Evolutionary conservation across 768 basidiomycete genomes (phyloP), one percentile per base, ranked within the genome.

Genomic region (Termitomyces sp.): DNA sequence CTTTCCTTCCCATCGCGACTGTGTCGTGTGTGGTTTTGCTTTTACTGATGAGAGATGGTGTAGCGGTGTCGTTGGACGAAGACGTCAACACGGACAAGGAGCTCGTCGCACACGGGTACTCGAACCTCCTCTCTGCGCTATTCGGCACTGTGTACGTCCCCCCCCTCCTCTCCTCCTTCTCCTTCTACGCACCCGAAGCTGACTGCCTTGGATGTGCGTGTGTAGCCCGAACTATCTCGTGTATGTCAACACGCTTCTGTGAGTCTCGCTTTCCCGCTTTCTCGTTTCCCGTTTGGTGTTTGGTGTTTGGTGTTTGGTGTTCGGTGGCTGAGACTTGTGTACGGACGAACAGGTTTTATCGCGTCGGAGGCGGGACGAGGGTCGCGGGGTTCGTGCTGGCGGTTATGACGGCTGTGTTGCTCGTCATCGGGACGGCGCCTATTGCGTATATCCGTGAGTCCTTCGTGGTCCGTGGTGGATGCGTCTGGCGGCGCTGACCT

Each of bases 11-110:
- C n/a, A n/a, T n/a, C n/a, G n/a, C n/a, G n/a, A n/a, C n/a, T n/a
- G n/a, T n/a, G n/a, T n/a, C n/a, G n/a, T n/a, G n/a, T n/a, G n/a
- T n/a, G n/a, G n/a, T n/a, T n/a, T n/a, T n/a, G n/a, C n/a, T n/a
- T n/a, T n/a, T 23, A 23, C 23, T 23, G 23, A 23, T 23, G 23
- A 2, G 23, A 23, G 23, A n/a, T 23, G 23, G 23, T 23, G 23
- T 23, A 91, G 91, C 91, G 51, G 91, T 99, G 14, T 96, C 94
- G 14, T 78, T 99, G 32, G 82, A 90, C 63, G 86, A 88, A 66
- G 95, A 98, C 50, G 73, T 97, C 59, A 87, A 97, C 63, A 95
- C 95, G 0, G 88, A 98, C 71, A 87, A 88, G 61, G 96, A 99
- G 69, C 85, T 98, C 10, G 83, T 97, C 50, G 93, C 83, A 0